These are phyloP conservation scores for Centella asiatica DNA, from an alignment of 129 eudicot species.

Conservation along the genomic window DNA sequence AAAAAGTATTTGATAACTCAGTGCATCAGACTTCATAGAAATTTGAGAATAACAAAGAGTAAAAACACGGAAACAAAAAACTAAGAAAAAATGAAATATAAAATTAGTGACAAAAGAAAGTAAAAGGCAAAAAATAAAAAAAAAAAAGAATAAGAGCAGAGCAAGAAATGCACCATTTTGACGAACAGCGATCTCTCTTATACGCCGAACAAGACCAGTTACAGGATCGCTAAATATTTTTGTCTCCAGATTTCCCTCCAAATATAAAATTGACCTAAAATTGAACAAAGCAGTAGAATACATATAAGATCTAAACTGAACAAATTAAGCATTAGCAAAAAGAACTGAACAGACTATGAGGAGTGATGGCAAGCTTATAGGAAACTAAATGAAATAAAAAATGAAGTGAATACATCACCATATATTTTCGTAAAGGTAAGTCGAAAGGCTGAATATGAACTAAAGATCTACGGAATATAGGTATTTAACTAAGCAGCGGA, in stretches of 20 bases:
- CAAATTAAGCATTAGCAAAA: too few relatives aligned
- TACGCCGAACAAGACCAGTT: constrained; percentile 81
- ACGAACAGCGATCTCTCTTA: constrained; percentile 81
- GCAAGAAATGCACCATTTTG: constrained; percentile 47
- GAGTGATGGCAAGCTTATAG: too few relatives aligned
- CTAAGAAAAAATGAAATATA: background rate
- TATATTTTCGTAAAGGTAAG: background rate
- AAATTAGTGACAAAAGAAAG: background rate
- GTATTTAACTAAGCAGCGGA: background rate
- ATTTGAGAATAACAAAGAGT: too few relatives aligned
- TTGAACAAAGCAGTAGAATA: too few relatives aligned
- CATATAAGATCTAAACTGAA: background rate
- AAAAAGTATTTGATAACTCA: background rate
- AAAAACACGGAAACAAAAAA: too few relatives aligned
- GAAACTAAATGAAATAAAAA: background rate
- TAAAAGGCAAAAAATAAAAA: too few relatives aligned
- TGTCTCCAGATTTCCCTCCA: constrained; percentile 95
- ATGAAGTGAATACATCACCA: background rate
- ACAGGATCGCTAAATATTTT: constrained; percentile 75
- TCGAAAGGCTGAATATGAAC: background rate
- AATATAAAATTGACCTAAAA: constrained; percentile 56
- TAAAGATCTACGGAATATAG: background rate
- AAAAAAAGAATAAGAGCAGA: background rate
- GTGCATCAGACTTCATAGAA: background rate
- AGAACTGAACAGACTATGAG: too few relatives aligned